Evolutionary conservation across 169 alveolate species (phyloP).

Genomic region (Neospora caninum): DNA sequence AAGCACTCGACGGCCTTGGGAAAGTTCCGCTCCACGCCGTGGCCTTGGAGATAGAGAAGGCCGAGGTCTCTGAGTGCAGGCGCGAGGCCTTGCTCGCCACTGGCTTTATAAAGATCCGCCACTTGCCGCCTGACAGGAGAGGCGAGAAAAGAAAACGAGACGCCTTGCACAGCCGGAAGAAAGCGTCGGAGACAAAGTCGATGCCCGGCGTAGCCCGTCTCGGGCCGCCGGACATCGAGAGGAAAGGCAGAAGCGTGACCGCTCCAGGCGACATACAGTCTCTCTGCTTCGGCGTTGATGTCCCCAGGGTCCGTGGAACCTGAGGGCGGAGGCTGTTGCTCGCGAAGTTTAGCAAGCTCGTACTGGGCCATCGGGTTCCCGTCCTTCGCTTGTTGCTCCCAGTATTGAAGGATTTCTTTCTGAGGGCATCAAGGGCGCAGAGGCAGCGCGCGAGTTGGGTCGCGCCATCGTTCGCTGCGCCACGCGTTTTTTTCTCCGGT

Average conservation of each 20-base stretch:
- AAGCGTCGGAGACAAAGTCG: too few relatives aligned
- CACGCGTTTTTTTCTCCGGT: too few relatives aligned
- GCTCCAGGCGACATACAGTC: not conserved
- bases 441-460: not conserved
- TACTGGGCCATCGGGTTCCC: conserved; percentile 60
- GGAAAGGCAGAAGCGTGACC: too few relatives aligned
- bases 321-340: conserved; percentile 3
- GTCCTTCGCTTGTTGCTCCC: conserved; percentile 55
- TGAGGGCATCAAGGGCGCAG: not conserved
- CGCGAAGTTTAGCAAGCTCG: conserved; percentile 52
- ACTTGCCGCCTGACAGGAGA: conserved; percentile 13
- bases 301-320: not conserved
- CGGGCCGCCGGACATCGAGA: too few relatives aligned
- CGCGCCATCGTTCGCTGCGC: too few relatives aligned
- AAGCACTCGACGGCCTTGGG: conserved; percentile 40
- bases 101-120: conserved; percentile 1
- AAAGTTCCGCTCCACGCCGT: not conserved
- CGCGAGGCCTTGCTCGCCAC: conserved; percentile 21
- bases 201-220: too few relatives aligned
- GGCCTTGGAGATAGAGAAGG: conserved; percentile 36
- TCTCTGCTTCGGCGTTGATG: not conserved
- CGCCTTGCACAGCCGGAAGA: not conserved
- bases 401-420: conserved; percentile 49
- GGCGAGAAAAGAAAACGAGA: not conserved
- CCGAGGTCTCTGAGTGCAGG: conserved; percentile 52